Conservation (phyloP, 2,329 filamentous ascomycete genomes). For the Boeremia exigua region DNA sequence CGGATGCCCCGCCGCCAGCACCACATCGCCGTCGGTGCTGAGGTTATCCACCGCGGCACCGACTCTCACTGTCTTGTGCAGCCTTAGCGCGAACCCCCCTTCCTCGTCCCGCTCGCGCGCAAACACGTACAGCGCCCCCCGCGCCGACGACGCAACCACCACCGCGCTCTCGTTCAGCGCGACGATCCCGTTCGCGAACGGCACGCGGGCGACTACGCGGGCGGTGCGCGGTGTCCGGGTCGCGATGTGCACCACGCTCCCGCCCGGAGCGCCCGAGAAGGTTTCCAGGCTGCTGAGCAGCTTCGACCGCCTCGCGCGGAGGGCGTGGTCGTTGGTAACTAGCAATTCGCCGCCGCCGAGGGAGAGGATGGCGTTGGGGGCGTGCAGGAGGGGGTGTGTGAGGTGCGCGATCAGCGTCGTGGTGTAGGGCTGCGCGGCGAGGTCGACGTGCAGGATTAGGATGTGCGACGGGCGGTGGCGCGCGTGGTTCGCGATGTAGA, state of each 20-base stretch:
- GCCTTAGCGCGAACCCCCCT: neutral
- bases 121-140: conserved; percentile 47
- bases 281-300: conserved; percentile 49
- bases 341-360: conserved; percentile 43
- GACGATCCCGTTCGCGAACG: conserved; percentile 53
- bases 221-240: conserved; percentile 17
- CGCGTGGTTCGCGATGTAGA: conserved; percentile 52
- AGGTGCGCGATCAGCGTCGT: conserved; percentile 42
- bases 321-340: conserved; percentile 53
- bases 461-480: conserved; percentile 34
- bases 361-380: conserved; percentile 50
- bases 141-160: conserved; percentile 49
- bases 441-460: conserved; percentile 43
- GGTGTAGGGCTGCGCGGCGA: conserved; percentile 21
- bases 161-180: conserved; percentile 46
- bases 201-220: conserved; percentile 39
- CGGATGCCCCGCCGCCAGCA: conserved; percentile 52
- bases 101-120: conserved; percentile 12
- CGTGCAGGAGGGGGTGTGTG: conserved; percentile 39
- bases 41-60: conserved; percentile 49
- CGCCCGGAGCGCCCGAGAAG: conserved; percentile 45
- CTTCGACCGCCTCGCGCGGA: conserved; percentile 32
- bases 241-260: conserved; percentile 47
- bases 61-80: conserved; percentile 24
- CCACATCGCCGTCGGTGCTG: conserved; percentile 43